Percentiles rank a stretch among this genome's conserved stretches.
Conservation (phyloP, 331 rosid species). For the Acacia pycnantha region DNA sequence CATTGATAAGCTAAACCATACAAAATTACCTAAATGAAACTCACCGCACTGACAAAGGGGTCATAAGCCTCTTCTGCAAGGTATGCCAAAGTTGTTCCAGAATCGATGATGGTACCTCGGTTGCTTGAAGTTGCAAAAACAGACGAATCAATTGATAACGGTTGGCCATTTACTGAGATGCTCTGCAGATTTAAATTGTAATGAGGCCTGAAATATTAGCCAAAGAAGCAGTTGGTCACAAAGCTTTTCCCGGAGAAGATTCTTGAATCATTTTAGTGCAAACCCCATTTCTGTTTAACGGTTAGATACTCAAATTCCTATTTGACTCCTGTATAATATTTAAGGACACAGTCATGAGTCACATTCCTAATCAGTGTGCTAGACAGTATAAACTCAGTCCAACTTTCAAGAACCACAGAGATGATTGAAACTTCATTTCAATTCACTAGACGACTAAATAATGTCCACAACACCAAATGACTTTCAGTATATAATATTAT, state of each 20-base stretch:
- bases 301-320: neutral
- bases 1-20: conserved; percentile 15
- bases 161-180: conserved; percentile 82
- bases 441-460: neutral
- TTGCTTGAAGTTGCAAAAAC: conserved; percentile 82
- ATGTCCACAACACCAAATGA: conserved; percentile 13
- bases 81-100: conserved; percentile 98
- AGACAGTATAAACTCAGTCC: neutral
- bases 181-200: conserved; percentile 91
- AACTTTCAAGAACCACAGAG: conserved; percentile 9
- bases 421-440: neutral
- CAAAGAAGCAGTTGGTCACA: conserved; percentile 34
- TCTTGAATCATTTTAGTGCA: conserved; percentile 8
- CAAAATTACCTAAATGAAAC: conserved; percentile 38
- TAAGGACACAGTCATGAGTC: conserved; percentile 8
- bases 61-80: conserved; percentile 88
- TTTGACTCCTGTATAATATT: neutral
- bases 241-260: conserved; percentile 14
- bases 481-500: conserved; percentile 8
- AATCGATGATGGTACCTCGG: conserved; percentile 89
- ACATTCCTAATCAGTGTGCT: conserved; percentile 8
- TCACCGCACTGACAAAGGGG: conserved; percentile 81
- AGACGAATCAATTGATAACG: conserved; percentile 53
- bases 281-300: neutral
- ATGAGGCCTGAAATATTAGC: conserved; percentile 79